Evolutionary conservation across 345 rosid genomes (phyloP).

Genomic region (Sapria himalayana): DNA sequence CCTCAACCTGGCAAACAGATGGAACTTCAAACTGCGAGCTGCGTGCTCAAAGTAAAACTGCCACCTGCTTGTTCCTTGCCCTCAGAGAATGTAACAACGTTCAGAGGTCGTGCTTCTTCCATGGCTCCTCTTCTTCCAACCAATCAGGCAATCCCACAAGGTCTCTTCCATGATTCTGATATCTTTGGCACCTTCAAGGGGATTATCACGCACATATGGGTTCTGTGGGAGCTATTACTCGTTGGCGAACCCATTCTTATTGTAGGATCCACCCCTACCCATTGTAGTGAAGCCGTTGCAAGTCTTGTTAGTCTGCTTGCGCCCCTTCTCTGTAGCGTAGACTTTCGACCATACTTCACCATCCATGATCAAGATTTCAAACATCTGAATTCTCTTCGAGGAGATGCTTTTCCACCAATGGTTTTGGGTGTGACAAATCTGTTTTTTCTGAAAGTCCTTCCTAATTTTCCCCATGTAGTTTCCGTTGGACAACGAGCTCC

Average conservation of each 20-base stretch:
- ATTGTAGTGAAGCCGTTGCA: slow-evolving; percentile 91
- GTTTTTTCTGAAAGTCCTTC: slow-evolving; percentile 84
- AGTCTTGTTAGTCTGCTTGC: slow-evolving; percentile 88
- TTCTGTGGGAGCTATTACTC: slow-evolving; percentile 75
- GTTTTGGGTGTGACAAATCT: slow-evolving; percentile 88
- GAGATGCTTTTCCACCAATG: slow-evolving; percentile 74
- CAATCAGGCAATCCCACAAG: slow-evolving; percentile 84
- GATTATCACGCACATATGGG: slow-evolving; percentile 75
- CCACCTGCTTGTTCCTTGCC: slow-evolving; percentile 89
- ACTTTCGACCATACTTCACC: slow-evolving; percentile 96
- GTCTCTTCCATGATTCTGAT: slow-evolving; percentile 92
- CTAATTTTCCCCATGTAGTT: slow-evolving; percentile 61
- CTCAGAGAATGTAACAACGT: slow-evolving; percentile 30
- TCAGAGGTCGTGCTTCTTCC: slow-evolving; percentile 62
- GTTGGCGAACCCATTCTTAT: slow-evolving; percentile 87
- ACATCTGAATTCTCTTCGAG: slow-evolving; percentile 42
- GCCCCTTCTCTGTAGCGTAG: slow-evolving; percentile 64
- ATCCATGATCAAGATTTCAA: slow-evolving; percentile 84
- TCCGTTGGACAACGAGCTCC: slow-evolving; percentile 74
- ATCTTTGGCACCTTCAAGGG: slow-evolving; percentile 70
- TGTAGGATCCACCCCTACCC: slow-evolving; percentile 91
- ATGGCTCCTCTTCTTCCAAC: slow-evolving; percentile 87
- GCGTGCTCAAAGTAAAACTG: slow-evolving; percentile 62
- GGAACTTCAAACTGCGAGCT: slow-evolving; percentile 93
- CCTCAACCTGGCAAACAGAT: slow-evolving; percentile 69